Percentiles rank a stretch among this genome's conserved stretches.
Conservation (phyloP, 305 asterid genomes). For the Lippia alba region DNA sequence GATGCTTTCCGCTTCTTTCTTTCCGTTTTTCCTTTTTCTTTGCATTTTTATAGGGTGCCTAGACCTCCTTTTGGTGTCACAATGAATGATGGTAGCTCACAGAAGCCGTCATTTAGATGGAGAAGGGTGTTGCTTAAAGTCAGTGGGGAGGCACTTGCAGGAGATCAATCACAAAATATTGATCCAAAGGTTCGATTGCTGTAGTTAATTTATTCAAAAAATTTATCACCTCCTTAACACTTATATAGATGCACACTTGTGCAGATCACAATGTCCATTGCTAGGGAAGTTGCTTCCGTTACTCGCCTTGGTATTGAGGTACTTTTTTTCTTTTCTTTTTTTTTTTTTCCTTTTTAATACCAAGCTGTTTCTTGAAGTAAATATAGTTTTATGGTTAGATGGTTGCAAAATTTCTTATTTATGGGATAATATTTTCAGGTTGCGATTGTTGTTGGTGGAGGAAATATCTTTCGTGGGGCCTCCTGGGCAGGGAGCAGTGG, state of each 20-base stretch:
- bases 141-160: conserved; percentile 99
- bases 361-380: conserved; percentile 3
- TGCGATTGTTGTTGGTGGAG: conserved; percentile 98
- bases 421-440: conserved; percentile 55
- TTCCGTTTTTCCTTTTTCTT: conserved; percentile 11
- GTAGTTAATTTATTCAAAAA: conserved; percentile 22
- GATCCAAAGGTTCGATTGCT: conserved; percentile 84
- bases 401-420: conserved; percentile 22
- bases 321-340: background rate
- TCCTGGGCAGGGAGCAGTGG: conserved; percentile 97
- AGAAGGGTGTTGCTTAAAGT: conserved; percentile 97
- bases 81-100: conserved; percentile 53
- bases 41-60: conserved; percentile 44
- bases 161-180: conserved; percentile 85
- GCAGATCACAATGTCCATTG: conserved; percentile 93
- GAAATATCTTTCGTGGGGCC: conserved; percentile 96
- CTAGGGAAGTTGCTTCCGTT: conserved; percentile 97
- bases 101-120: conserved; percentile 69
- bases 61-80: conserved; percentile 59
- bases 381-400: conserved; percentile 6
- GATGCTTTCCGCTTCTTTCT: conserved; percentile 5
- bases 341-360: background rate
- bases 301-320: conserved; percentile 95
- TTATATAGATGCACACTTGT: conserved; percentile 11
- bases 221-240: conserved; percentile 11